Conservation (phyloP, 2,329 filamentous ascomycete species). For the Curvularia sp. region DNA sequence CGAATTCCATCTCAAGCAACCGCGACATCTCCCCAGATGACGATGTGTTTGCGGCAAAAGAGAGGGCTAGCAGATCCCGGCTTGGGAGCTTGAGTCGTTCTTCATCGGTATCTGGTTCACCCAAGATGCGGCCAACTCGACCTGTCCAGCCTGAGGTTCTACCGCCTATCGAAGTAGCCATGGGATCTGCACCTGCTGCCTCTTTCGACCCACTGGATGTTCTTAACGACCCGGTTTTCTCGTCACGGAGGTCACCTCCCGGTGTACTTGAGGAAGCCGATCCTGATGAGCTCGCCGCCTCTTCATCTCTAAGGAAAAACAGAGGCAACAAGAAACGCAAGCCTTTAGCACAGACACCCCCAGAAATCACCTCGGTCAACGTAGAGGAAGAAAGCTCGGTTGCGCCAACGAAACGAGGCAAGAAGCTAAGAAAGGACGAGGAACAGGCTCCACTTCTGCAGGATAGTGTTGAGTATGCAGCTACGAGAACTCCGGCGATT, state of each 20-base stretch:
- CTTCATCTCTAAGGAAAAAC: slow-evolving; percentile 55
- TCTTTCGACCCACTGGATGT: slow-evolving; percentile 49
- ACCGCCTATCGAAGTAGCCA: slow-evolving; percentile 44
- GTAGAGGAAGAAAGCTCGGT: slow-evolving; percentile 9
- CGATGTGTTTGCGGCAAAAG: slow-evolving; percentile 40
- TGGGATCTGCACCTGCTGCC: slow-evolving; percentile 41
- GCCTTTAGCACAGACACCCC: slow-evolving; percentile 17
- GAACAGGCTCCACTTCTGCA: slow-evolving; percentile 33
- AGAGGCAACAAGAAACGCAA: slow-evolving; percentile 54
- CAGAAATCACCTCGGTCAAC: slow-evolving; percentile 1
- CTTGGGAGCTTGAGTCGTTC: slow-evolving; percentile 40
- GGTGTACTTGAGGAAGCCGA: slow-evolving; percentile 47
- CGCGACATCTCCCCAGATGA: slow-evolving; percentile 45
- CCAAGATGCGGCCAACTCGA: slow-evolving; percentile 28
- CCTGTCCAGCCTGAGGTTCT: slow-evolving; percentile 34
- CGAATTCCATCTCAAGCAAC: slow-evolving; percentile 33
- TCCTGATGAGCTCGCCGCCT: slow-evolving; percentile 45
- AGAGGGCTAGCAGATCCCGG: slow-evolving; percentile 40
- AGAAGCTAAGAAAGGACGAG: slow-evolving; percentile 43
- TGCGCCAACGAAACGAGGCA: slow-evolving; percentile 32
- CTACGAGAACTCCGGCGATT: slow-evolving; percentile 42
- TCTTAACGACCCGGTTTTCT: slow-evolving; percentile 48
- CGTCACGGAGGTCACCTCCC: slow-evolving; percentile 41
- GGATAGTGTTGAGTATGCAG: slow-evolving; percentile 40
- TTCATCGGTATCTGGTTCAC: slow-evolving; percentile 40